phyloP scores from a whole-genome alignment of 495 filamentous ascomycete species.

The Hypomontagnella monticulosa region DNA sequence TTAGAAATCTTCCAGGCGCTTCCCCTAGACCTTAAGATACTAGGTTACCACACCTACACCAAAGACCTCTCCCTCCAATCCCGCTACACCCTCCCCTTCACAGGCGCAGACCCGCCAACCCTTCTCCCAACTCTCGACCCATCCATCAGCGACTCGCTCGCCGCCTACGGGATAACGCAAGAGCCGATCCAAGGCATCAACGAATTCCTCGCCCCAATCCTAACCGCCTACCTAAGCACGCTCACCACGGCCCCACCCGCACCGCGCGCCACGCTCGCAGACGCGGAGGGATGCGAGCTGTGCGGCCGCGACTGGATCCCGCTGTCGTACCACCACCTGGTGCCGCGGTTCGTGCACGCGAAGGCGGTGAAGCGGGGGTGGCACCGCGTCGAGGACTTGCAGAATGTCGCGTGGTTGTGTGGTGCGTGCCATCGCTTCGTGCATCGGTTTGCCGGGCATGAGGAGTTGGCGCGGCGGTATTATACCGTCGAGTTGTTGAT shows the following conservation, averaged over 20 bases:
- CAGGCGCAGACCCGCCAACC: conserved; percentile 38
- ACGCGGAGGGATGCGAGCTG: conserved; percentile 74
- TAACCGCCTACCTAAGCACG: conserved; percentile 66
- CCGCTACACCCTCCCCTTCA: conserved; percentile 60
- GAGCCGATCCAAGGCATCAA: conserved; percentile 45
- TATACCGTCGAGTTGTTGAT: conserved; percentile 76
- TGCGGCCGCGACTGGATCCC: conserved; percentile 82
- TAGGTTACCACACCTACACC: conserved; percentile 66
- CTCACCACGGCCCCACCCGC: conserved; percentile 68
- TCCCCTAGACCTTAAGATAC: conserved; percentile 65
- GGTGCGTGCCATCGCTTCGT: conserved; percentile 88
- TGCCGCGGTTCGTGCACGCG: conserved; percentile 78
- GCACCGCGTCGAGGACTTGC: conserved; percentile 77
- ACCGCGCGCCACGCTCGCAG: conserved; percentile 61
- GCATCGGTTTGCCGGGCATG: conserved; percentile 78
- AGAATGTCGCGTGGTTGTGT: conserved; percentile 90
- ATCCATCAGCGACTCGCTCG: conserved; percentile 69
- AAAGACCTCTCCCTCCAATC: conserved; percentile 57
- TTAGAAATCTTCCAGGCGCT: conserved; percentile 72
- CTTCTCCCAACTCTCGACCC: conserved; percentile 55
- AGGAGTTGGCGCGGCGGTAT: conserved; percentile 79
- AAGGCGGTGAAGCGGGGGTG: conserved; percentile 83
- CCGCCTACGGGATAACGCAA: conserved; percentile 66
- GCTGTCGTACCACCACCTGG: conserved; percentile 85
- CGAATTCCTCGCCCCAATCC: conserved; percentile 68